Base-by-base conservation (phyloP, 2,329 filamentous ascomycete genomes). In the Hypoxylon sp. region DNA sequence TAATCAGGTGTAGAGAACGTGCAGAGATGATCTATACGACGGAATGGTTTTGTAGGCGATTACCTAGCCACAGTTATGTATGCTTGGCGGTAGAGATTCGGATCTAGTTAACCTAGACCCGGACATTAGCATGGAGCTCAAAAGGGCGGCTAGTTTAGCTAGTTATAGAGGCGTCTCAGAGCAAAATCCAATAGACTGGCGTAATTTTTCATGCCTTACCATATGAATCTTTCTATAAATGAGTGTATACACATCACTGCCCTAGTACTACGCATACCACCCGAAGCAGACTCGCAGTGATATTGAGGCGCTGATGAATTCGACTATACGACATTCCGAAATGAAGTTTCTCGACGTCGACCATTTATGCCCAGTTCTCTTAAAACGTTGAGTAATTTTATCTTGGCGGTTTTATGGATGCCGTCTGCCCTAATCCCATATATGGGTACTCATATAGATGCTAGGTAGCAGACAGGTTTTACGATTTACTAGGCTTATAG, bases 121-220 rank as follows among this genome's bases (percentile, higher is more conserved):
- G 60, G 64, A 63, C 60, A 57, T 65, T 59, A 63, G 53, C 63
- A 59, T 69, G 34, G 43, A 48, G 48, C 50, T 45, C 32, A 17
- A 64, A 57, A 34, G 63, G 59, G 52, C 56, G 68, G 67, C 73
- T 71, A 65, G 63, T 63, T 65, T 65, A 68, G 46, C 63, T 69
- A 63, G 70, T 68, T 68, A 58, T 72, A 72, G 67, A 74, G 63
- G 61, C 65, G 65, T 67, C 49, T 68, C 60, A 46, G 57, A 73
- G 65, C 58, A 73, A 73, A 73, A 68, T 41, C 71, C 34, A 72
- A 71, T 75, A 76, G 70, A 75, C 65, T 68, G 61, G 69, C 57
- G 65, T 69, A 70, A 69, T 70, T 59, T 56, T n/a, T 23, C 63
- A 63, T 63, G 41, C 23, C 13, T 17, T 56, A 5, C 25, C 43